These are phyloP conservation scores for Dictyostelium discoideum DNA, from an alignment of 78 protist genomes.

Conservation along the genomic window dicty_2.7 NC_007091.3:2386001-2386500, in stretches of 20 bases:
- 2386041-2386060: background rate
- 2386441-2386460: background rate
- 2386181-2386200: conserved; percentile 44
- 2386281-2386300: conserved; percentile 30
- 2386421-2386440: background rate
- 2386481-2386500: too few species aligned
- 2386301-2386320: background rate
- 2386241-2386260: background rate
- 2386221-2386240: background rate
- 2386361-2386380: background rate
- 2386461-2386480: too few species aligned
- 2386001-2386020: background rate
- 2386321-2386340: conserved; percentile 12
- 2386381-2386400: background rate
- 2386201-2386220: background rate
- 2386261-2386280: conserved; percentile 12
- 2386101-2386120: conserved; percentile 10
- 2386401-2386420: background rate
- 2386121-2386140: conserved; percentile 73
- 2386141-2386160: conserved; percentile 19
- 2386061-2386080: background rate
- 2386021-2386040: too few species aligned
- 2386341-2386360: conserved; percentile 45
- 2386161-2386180: background rate
- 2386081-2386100: background rate